Conservation (phyloP, 2,329 filamentous ascomycete species). For the Arthrobotrys musiformis region DNA sequence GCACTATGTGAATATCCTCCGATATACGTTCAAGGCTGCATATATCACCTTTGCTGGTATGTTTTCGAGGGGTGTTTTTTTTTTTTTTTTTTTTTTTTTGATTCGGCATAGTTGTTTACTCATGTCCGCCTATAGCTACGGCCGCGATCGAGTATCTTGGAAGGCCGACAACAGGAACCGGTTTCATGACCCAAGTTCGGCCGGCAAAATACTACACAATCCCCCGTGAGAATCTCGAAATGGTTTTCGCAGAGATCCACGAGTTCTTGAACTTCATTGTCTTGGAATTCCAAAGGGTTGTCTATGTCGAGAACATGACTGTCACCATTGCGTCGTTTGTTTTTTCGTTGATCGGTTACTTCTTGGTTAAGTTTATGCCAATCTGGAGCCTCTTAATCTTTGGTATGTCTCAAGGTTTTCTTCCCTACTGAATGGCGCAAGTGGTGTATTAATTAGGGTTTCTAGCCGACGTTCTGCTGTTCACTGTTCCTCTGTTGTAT, state of each 20-base stretch:
- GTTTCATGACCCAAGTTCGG: conserved; percentile 73
- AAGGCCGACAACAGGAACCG: conserved; percentile 71
- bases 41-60: conserved; percentile 63
- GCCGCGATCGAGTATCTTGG: conserved; percentile 68
- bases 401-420: conserved; percentile 36
- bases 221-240: conserved; percentile 72
- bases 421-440: neutral
- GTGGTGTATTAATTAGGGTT: neutral
- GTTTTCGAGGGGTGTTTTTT: conserved; percentile 1
- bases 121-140: conserved; percentile 56
- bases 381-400: conserved; percentile 76
- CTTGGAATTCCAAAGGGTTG: conserved; percentile 75
- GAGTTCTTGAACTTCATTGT: conserved; percentile 78
- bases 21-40: conserved; percentile 74
- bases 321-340: conserved; percentile 71
- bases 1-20: conserved; percentile 74
- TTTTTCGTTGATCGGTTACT: conserved; percentile 73
- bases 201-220: conserved; percentile 76
- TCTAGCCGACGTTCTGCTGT: conserved; percentile 68
- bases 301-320: conserved; percentile 75
- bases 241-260: conserved; percentile 72
- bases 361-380: conserved; percentile 75
- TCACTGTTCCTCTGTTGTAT: conserved; percentile 74
- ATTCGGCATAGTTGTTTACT: neutral
- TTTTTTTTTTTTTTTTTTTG: no score